Evolutionary conservation across 352 stramenopile genomes (phyloP).

Genomic region (Pythium periplocum): DNA sequence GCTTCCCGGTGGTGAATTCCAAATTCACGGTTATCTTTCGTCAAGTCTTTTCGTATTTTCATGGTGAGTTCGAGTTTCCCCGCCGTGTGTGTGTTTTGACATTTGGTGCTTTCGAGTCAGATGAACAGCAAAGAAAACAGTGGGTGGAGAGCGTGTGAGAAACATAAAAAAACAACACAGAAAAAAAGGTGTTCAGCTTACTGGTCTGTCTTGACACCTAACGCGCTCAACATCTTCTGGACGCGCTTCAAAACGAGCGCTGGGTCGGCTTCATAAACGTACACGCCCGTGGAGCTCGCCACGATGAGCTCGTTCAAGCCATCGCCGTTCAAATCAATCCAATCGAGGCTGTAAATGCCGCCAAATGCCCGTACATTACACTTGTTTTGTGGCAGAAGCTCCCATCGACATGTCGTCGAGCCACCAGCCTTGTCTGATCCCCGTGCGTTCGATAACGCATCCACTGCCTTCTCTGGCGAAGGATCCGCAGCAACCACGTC

Average conservation of each 20-base stretch:
- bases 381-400: slow-evolving; percentile 13
- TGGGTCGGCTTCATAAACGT: slow-evolving; percentile 56
- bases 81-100: too few relatives aligned
- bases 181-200: too few relatives aligned
- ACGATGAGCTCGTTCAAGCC: slow-evolving; percentile 58
- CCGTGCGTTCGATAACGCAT: neutral
- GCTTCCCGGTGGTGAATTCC: too few relatives aligned
- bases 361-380: slow-evolving; percentile 62
- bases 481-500: neutral
- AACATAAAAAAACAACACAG: too few relatives aligned
- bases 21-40: too few relatives aligned
- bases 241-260: slow-evolving; percentile 19
- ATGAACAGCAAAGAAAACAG: too few relatives aligned
- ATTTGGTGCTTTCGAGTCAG: too few relatives aligned
- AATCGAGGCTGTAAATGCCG: slow-evolving; percentile 66
- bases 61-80: too few relatives aligned
- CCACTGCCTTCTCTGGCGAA: neutral
- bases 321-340: slow-evolving; percentile 60
- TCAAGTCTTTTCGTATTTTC: too few relatives aligned
- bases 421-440: neutral
- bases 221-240: slow-evolving; percentile 14
- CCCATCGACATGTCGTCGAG: slow-evolving; percentile 21
- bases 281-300: slow-evolving; percentile 60
- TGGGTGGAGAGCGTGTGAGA: too few relatives aligned
- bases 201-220: neutral